These are phyloP conservation scores for Globisporangium cystogenes DNA, from an alignment of 352 stramenopile genomes.

Conservation along the genomic window DNA sequence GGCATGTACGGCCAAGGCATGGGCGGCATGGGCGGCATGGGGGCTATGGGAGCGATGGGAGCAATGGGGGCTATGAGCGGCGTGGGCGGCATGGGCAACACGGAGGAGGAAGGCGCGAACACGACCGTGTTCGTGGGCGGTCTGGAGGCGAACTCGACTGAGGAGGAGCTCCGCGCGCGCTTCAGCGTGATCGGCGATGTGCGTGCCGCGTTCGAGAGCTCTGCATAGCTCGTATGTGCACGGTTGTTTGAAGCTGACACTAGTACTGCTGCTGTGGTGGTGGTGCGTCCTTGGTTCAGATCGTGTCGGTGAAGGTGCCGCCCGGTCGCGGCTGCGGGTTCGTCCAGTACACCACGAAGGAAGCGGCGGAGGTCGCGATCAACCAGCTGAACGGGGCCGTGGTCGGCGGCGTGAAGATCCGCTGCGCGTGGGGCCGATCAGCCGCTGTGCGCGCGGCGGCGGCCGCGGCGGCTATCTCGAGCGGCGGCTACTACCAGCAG, in stretches of 20 bases:
- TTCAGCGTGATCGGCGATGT: conserved; percentile 80
- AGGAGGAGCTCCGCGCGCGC: conserved; percentile 79
- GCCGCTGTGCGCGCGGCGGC: conserved; percentile 39
- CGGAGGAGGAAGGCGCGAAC: conserved; percentile 66
- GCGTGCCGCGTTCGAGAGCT: conserved; percentile 13
- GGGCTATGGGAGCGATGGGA: neutral
- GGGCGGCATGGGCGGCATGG: neutral
- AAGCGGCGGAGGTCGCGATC: conserved; percentile 83
- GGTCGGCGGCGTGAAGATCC: conserved; percentile 75
- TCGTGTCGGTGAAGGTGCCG: conserved; percentile 79
- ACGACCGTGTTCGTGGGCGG: conserved; percentile 92
- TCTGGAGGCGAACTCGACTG: conserved; percentile 70
- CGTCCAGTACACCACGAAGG: conserved; percentile 83
- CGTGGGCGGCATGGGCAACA: conserved; percentile 7
- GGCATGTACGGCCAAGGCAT: conserved; percentile 14
- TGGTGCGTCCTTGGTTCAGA: no score
- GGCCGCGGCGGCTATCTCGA: conserved; percentile 9
- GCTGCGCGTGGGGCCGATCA: conserved; percentile 87
- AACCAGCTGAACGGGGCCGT: conserved; percentile 85
- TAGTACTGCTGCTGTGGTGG: no score
- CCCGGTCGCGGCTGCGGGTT: conserved; percentile 89
- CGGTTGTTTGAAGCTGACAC: no score
- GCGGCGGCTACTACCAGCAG: conserved; percentile 47
- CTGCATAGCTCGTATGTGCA: no score
- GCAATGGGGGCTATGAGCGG: neutral